Evolutionary conservation across 371 early-diverging fungal species (phyloP).

Genomic region (Blakeslea trispora): DNA sequence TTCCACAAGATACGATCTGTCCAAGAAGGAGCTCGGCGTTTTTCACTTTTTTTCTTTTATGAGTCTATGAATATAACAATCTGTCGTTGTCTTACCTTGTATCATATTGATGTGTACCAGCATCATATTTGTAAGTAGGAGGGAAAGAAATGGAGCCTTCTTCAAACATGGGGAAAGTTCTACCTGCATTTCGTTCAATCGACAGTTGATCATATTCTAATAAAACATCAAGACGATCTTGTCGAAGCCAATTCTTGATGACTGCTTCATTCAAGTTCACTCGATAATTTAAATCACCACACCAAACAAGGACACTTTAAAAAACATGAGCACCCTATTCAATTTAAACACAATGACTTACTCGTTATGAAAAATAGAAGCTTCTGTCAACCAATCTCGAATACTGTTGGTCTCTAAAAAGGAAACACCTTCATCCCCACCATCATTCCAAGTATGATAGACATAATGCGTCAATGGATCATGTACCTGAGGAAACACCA

Average conservation of each 20-base stretch:
- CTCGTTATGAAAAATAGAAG: slow-evolving; percentile 72
- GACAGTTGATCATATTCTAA: slow-evolving; percentile 69
- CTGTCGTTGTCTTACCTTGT: slow-evolving; percentile 55
- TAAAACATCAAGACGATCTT: slow-evolving; percentile 54
- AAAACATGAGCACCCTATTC: no score
- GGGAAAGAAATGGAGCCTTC: slow-evolving; percentile 81
- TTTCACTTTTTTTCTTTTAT: no score
- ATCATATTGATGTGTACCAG: slow-evolving; percentile 83
- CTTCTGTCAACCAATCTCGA: slow-evolving; percentile 40
- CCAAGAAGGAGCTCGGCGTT: slow-evolving; percentile 88
- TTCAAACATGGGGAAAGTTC: slow-evolving; percentile 76
- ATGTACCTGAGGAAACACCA: slow-evolving; percentile 55
- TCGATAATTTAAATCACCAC: slow-evolving; percentile 96
- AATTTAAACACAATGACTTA: no score
- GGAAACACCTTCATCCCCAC: slow-evolving; percentile 50
- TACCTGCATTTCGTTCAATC: slow-evolving; percentile 48
- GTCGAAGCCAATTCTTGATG: slow-evolving; percentile 54
- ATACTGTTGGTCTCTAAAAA: slow-evolving; percentile 36
- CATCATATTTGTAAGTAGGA: slow-evolving; percentile 95
- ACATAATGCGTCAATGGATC: slow-evolving; percentile 36
- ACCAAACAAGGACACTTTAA: slow-evolving; percentile 80
- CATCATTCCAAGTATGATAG: slow-evolving; percentile 46
- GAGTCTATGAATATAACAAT: not conserved
- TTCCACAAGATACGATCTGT: slow-evolving; percentile 93
- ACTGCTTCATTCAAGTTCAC: slow-evolving; percentile 66